A percentile compares a stretch with the other conserved stretches of the same genome.
Evolutionary conservation across 371 early-diverging fungal species (phyloP).

Genomic region (Capillidium heterosporum): DNA sequence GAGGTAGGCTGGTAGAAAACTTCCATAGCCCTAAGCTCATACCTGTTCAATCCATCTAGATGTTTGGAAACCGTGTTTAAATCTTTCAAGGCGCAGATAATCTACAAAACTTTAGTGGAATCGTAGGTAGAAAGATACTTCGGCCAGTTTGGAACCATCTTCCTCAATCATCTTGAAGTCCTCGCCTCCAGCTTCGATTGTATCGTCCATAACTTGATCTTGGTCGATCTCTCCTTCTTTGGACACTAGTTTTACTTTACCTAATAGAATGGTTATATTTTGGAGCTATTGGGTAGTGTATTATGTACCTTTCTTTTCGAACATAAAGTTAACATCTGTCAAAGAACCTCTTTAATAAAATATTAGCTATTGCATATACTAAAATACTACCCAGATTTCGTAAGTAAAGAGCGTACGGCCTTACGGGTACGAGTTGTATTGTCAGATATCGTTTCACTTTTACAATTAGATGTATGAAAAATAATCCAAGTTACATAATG

Average conservation of each 20-base stretch:
- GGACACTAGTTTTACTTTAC: neutral
- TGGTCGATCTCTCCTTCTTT: conserved; percentile 4
- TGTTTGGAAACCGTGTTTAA: neutral
- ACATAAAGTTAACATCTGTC: conserved; percentile 33
- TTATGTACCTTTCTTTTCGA: conserved; percentile 27
- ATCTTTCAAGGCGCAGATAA: neutral
- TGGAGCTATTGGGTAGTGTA: neutral
- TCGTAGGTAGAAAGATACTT: neutral
- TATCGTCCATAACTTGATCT: conserved; percentile 29
- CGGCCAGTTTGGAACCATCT: neutral
- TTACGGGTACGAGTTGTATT: conserved; percentile 45
- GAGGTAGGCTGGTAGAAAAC: conserved; percentile 16
- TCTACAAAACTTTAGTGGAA: neutral
- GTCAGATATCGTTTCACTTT: conserved; percentile 35
- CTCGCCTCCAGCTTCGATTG: conserved; percentile 37
- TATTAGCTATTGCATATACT: neutral
- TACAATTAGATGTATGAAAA: neutral
- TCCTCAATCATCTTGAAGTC: conserved; percentile 28
- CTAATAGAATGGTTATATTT: neutral
- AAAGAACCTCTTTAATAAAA: conserved; percentile 25
- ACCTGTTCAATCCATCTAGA: neutral
- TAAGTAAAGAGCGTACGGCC: conserved; percentile 39
- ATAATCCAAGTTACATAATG: conserved; percentile 25
- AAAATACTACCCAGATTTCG: conserved; percentile 20
- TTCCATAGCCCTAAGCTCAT: conserved; percentile 9